These are phyloP conservation scores for Cymodocea nodosa DNA, from an alignment of 116 monocot species.

Conservation along the genomic window DNA sequence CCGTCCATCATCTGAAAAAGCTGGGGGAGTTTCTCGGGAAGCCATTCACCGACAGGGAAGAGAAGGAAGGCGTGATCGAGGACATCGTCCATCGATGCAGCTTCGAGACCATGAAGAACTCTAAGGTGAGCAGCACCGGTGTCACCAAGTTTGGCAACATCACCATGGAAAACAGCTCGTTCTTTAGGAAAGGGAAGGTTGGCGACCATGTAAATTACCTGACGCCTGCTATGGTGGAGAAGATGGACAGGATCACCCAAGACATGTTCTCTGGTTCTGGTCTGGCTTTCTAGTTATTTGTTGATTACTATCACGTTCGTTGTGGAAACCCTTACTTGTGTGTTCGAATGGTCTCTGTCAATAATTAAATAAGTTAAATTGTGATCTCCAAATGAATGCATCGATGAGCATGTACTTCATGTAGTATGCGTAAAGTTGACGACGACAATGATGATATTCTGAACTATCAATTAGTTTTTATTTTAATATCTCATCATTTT, in stretches of 20 bases:
- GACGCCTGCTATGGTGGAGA: neutral
- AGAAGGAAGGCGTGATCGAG: conserved; percentile 4
- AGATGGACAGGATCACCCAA: neutral
- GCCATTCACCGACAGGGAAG: conserved; percentile 2
- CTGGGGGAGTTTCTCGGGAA: neutral
- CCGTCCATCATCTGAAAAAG: neutral
- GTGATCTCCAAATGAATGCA: too few species aligned
- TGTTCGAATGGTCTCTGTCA: too few species aligned
- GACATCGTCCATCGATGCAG: neutral
- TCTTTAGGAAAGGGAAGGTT: conserved; percentile 5
- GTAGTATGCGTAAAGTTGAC: too few species aligned
- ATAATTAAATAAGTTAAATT: too few species aligned
- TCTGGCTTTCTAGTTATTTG: neutral
- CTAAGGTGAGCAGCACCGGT: neutral
- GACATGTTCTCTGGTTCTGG: neutral
- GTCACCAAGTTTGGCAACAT: neutral
- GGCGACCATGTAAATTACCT: neutral
- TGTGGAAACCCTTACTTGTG: too few species aligned
- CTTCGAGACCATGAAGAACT: conserved; percentile 1
- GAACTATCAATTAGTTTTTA: too few species aligned
- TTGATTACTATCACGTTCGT: too few species aligned
- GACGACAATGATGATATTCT: too few species aligned
- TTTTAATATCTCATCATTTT: too few species aligned
- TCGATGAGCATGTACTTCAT: too few species aligned
- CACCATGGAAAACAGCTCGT: neutral